Conservation (phyloP, 805 yeast genomes). For the Wickerhamomyces bovis region DNA sequence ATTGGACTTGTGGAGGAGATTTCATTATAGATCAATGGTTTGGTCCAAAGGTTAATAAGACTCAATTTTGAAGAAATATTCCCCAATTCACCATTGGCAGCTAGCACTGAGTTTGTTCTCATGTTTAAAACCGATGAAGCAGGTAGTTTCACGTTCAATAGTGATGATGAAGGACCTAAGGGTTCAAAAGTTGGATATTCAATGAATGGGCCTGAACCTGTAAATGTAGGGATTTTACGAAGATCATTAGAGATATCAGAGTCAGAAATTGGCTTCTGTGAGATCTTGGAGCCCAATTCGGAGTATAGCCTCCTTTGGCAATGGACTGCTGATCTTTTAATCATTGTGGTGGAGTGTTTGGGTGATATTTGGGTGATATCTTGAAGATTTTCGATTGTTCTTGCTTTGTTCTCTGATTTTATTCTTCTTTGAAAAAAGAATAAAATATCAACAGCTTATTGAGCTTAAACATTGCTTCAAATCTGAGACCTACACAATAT, state of each 20-base stretch:
- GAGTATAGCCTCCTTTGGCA: not conserved
- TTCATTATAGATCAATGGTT: conserved; percentile 14
- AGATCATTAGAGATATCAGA: not conserved
- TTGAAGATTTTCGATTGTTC: too few species aligned
- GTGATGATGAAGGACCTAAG: conserved; percentile 23
- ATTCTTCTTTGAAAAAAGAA: too few species aligned
- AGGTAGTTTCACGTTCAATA: conserved; percentile 23
- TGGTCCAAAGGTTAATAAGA: conserved; percentile 8
- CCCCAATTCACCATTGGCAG: conserved; percentile 16
- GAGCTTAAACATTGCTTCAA: too few species aligned
- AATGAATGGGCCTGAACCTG: conserved; percentile 27
- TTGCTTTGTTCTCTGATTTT: too few species aligned
- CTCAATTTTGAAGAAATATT: conserved; percentile 2
- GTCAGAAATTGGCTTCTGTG: not conserved
- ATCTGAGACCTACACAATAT: too few species aligned
- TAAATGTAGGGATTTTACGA: conserved; percentile 12
- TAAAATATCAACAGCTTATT: too few species aligned
- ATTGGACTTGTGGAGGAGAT: conserved; percentile 14
- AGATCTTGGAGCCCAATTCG: not conserved
- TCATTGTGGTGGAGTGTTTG: not conserved
- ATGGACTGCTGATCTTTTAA: not conserved
- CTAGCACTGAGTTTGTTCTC: conserved; percentile 16
- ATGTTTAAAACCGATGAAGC: conserved; percentile 18
- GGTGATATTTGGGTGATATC: too few species aligned
- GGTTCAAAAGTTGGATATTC: conserved; percentile 26